phyloP scores from a whole-genome alignment of 345 rosid species.

The Citrus australasica region DNA sequence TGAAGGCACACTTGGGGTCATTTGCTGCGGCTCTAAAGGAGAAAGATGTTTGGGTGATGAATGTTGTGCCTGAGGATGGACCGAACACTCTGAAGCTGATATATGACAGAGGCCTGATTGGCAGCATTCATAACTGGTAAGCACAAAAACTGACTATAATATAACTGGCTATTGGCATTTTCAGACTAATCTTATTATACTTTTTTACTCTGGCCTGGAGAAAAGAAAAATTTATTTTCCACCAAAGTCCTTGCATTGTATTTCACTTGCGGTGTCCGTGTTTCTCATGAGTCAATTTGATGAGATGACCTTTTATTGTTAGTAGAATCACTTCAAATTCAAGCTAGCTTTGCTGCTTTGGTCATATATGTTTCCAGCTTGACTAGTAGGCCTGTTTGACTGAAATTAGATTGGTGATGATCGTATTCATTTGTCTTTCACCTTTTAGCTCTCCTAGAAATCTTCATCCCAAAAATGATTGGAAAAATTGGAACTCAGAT shows the following conservation, averaged over 20 bases:
- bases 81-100: constrained; percentile 80
- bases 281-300: background rate
- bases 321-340: background rate
- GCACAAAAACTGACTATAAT: constrained; percentile 4
- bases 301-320: background rate
- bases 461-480: background rate
- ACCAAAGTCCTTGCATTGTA: background rate
- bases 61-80: constrained; percentile 72
- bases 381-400: background rate
- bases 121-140: constrained; percentile 81
- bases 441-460: background rate
- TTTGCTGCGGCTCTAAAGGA: constrained; percentile 86
- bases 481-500: background rate
- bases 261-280: background rate
- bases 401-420: background rate
- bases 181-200: background rate
- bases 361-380: background rate
- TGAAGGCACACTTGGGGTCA: constrained; percentile 93
- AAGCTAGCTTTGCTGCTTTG: background rate
- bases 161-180: background rate
- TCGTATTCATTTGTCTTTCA: background rate
- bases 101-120: constrained; percentile 86
- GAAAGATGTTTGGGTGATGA: constrained; percentile 95
- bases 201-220: background rate
- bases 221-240: background rate